Conservation (phyloP, 108 stramenopile genomes). For the Pseudonitzschia multistriata region DNA sequence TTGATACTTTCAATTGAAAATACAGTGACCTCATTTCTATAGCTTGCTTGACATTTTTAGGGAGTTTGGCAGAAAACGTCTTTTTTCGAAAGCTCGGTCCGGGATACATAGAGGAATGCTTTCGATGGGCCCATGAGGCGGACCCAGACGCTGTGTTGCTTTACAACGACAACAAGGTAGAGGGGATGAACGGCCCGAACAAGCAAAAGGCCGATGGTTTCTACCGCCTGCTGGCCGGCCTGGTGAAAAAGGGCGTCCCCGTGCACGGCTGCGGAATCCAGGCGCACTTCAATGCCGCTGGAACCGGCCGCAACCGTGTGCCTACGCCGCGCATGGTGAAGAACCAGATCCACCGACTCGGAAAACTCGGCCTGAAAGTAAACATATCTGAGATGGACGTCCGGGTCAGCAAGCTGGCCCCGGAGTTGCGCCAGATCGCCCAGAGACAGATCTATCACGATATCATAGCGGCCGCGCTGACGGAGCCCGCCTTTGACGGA, state of each 20-base stretch:
- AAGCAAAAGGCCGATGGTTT: slow-evolving; percentile 79
- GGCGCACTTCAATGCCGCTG: slow-evolving; percentile 86
- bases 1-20: background rate
- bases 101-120: slow-evolving; percentile 84
- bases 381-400: slow-evolving; percentile 96
- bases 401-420: slow-evolving; percentile 61
- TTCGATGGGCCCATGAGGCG: slow-evolving; percentile 92
- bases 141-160: slow-evolving; percentile 86
- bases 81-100: slow-evolving; percentile 88
- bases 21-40: background rate
- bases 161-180: slow-evolving; percentile 95
- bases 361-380: slow-evolving; percentile 81
- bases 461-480: slow-evolving; percentile 79
- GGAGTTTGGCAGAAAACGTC: slow-evolving; percentile 77
- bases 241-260: slow-evolving; percentile 71
- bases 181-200: slow-evolving; percentile 76
- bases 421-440: slow-evolving; percentile 47
- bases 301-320: slow-evolving; percentile 59
- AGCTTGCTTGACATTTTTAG: background rate
- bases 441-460: slow-evolving; percentile 85
- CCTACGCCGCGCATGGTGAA: slow-evolving; percentile 91
- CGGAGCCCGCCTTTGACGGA: slow-evolving; percentile 84
- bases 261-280: slow-evolving; percentile 91
- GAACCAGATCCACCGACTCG: slow-evolving; percentile 84
- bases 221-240: slow-evolving; percentile 70